Base-by-base conservation (phyloP, 257 asterid genomes). In the Scutellaria barbata region DNA sequence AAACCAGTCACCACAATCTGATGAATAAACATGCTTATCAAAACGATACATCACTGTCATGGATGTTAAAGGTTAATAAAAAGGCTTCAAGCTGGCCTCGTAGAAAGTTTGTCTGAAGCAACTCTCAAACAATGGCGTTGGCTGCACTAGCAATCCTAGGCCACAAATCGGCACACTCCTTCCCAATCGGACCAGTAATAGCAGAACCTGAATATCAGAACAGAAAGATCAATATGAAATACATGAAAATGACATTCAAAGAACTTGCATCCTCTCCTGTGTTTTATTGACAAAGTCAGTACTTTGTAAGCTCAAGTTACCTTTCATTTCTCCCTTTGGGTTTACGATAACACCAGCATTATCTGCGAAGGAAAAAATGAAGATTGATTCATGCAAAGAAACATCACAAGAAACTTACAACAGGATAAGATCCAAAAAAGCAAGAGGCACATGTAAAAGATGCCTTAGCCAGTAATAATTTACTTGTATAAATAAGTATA, bases 281-380 rank as follows among this genome's bases (percentile, higher is more conserved):
- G n/a, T 25, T 25, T 25, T 1, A 25, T 25, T 25, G 30, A 1
- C 3, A 3, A 25, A 25, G 30, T 25, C 30, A 25, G 30, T 25
- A 18, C 14, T 17, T 18, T 10, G 64, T 0, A 16, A 17, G n/a
- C 47, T 8, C 30, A 59, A 13, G 8, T 7, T 76, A 86, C 83
- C 87, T 81, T 83, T 81, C 93, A 85, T 85, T 81, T 85, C 90
- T 10, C 88, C 90, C 66, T 85, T 85, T 0, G 88, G 87, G 69
- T 85, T 81, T 17, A 85, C 90, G 60, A 87, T 79, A 12, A 87
- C 90, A 55, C 88, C 87, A 13, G 88, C 90, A 71, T 86, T 84
- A 74, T 84, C 92, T 77, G 77, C 48, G 13, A 61, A 66, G n/a
- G 5, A 33, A 30, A 13, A 8, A 7, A 9, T 0, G 47, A 70